Evolutionary conservation across 1,139 yeast genomes (phyloP), one percentile per base, ranked within the genome.

Genomic region (Candida sp.): DNA sequence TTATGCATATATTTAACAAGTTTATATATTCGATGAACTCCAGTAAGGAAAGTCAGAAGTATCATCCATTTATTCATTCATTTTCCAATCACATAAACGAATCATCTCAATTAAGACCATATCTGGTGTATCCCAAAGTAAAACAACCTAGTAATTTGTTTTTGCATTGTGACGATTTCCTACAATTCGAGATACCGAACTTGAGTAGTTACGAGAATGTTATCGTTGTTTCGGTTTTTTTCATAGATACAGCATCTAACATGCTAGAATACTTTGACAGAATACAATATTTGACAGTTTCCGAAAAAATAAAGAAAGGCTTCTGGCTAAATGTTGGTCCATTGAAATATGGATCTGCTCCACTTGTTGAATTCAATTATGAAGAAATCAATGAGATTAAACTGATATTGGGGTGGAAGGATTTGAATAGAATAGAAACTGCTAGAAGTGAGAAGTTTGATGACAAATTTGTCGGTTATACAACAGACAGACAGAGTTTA

Each of bases 261-360:
- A 58, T 87, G 40, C 70, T 89, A 50, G 84, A 81, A 33, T 89
- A 88, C 57, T 61, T 89, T 39, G 86, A 84, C 43, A 64, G 82
- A 1, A 79, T 88, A 33, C 75, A 75, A 43, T 55, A 64, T n/a
- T 58, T 87, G 39, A 59, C 75, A 2, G 54, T 58, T 4, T 71
- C 73, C n/a, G 64, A 64, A 4, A 45, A 46, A 4, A 47, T 57
- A 12, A 61, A 67, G 33, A 63, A 66, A 7, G 81, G 87, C 0
- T 72, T 73, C 43, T 89, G 96, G 97, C 81, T 88, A 49, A 89
- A 89, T 57, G 75, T 81, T 12, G 97, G 97, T 0, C 97, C 97
- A 0, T 69, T 89, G 48, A 89, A 89, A 61, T 89, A 89, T 64
- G 97, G 97, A 0, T 81, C 89, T 3, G 89, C 91, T 1, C 95